Evolutionary conservation across 2,329 filamentous ascomycete species (phyloP), one percentile per base, ranked within the genome.

Genomic region (Fonsecaea nubica): DNA sequence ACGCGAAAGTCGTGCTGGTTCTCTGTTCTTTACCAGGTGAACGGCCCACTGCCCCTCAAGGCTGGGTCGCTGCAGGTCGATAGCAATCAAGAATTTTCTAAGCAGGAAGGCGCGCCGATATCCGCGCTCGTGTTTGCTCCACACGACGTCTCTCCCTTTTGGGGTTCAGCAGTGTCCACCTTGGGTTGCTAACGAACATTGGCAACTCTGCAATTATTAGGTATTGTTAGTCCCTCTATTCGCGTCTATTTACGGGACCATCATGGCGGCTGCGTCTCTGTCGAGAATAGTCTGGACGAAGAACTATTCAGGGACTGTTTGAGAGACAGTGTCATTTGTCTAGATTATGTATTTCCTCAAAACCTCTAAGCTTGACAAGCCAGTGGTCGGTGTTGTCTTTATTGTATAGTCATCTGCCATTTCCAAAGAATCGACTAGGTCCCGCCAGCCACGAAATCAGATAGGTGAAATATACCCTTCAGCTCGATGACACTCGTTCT

Each of bases 31-130:
- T 15, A 25, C 21, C 5, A 12, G 25, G 18, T 12, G 12, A 25
- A 25, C 2, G 9, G 4, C 42, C 21, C 45, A 50, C 25, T 50
- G 42, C 42, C 10, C 38, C 5, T 6, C 38, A 42, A 42, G 38
- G 13, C 38, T 13, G 38, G 4, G 10, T 13, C 6, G 10, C 40
- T n/a, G 15, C 40, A 45, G 21, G 36, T 13, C 10, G 36, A 50
- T 50, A 50, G 10, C 45, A 50, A 50, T 13, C 45, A 50, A 50
- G 5, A 25, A 30, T 25, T 25, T 50, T 30, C 21, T 58, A 13
- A 58, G 3, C 7, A n/a, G 50, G 60, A 15, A 63, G 60, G 60
- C 57, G 36, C 35, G 60, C 60, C 60, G 60, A 63, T 45, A 33
- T 62, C 59, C 59, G 42, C 40, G 40, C n/a, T 45, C 40, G 12